Conservation (phyloP, 495 filamentous ascomycete genomes). For the Aspergillus sparsus region DNA sequence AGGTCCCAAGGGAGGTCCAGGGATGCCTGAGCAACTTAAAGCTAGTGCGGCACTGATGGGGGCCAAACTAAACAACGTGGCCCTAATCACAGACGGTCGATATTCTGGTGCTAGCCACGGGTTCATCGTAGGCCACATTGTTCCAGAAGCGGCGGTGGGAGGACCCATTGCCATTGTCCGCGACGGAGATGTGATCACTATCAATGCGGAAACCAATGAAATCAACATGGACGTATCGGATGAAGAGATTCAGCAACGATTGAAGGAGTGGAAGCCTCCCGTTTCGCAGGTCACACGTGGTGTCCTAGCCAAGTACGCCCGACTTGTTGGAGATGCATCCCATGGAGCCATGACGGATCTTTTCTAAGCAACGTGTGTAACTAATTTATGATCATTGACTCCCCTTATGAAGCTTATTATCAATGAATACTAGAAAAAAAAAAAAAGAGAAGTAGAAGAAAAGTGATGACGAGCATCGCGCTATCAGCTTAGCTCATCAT, state of each 20-base stretch:
- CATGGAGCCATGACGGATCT: slow-evolving; percentile 64
- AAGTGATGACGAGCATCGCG: no score
- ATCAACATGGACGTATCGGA: slow-evolving; percentile 74
- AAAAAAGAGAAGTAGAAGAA: no score
- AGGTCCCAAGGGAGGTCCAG: slow-evolving; percentile 91
- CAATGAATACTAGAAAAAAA: no score
- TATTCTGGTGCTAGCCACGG: slow-evolving; percentile 91
- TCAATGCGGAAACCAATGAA: slow-evolving; percentile 78
- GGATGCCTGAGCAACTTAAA: slow-evolving; percentile 97
- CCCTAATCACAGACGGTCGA: slow-evolving; percentile 89
- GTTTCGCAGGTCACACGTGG: slow-evolving; percentile 77
- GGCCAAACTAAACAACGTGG: slow-evolving; percentile 82
- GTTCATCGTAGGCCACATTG: slow-evolving; percentile 95
- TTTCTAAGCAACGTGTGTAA: slow-evolving; percentile 28
- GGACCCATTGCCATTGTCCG: slow-evolving; percentile 79
- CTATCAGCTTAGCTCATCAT: no score
- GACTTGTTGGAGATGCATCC: slow-evolving; percentile 71
- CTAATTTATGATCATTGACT: no score
- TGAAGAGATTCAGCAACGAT: slow-evolving; percentile 68
- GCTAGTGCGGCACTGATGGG: slow-evolving; percentile 91
- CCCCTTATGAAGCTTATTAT: no score
- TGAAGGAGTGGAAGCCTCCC: slow-evolving; percentile 73
- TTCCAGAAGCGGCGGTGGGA: slow-evolving; percentile 82
- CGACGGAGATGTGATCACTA: slow-evolving; percentile 84
- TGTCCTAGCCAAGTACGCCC: slow-evolving; percentile 86